A percentile compares a stretch with the other conserved stretches of the same genome.
phyloP scores from a whole-genome alignment of 306 rosid species.

The Cucurbita ficifolia region DNA sequence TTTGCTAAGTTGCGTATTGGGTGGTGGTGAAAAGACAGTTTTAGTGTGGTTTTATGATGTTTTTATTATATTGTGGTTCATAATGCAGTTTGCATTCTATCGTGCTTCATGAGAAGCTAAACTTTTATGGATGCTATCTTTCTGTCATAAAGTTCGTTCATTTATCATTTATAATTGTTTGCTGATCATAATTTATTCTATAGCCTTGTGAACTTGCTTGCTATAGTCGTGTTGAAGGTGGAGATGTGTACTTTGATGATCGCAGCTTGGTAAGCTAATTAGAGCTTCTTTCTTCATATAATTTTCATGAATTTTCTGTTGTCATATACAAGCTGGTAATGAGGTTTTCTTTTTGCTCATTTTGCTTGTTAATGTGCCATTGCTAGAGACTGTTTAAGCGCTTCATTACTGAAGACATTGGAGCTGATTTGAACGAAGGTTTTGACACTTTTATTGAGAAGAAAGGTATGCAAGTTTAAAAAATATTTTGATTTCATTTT shows the following conservation, averaged over 20 bases:
- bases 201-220: conserved; percentile 81
- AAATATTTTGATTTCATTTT: background rate
- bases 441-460: conserved; percentile 65
- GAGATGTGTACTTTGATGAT: conserved; percentile 74
- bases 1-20: background rate
- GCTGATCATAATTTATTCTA: conserved; percentile 19
- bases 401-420: conserved; percentile 74
- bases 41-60: background rate
- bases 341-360: background rate
- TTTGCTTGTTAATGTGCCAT: conserved; percentile 4
- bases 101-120: background rate
- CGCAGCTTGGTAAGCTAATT: conserved; percentile 58
- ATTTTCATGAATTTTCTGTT: background rate
- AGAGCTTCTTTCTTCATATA: background rate
- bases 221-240: conserved; percentile 87
- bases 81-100: background rate
- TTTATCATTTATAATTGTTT: background rate
- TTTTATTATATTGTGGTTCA: background rate
- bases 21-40: background rate
- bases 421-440: conserved; percentile 74
- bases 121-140: background rate
- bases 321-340: background rate
- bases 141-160: background rate
- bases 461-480: conserved; percentile 29
- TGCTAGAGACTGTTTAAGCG: conserved; percentile 88